Percentiles rank a stretch among this genome's conserved stretches.
Evolutionary conservation across 2,329 filamentous ascomycete genomes (phyloP).

Genomic region (Colletotrichum lentis): DNA sequence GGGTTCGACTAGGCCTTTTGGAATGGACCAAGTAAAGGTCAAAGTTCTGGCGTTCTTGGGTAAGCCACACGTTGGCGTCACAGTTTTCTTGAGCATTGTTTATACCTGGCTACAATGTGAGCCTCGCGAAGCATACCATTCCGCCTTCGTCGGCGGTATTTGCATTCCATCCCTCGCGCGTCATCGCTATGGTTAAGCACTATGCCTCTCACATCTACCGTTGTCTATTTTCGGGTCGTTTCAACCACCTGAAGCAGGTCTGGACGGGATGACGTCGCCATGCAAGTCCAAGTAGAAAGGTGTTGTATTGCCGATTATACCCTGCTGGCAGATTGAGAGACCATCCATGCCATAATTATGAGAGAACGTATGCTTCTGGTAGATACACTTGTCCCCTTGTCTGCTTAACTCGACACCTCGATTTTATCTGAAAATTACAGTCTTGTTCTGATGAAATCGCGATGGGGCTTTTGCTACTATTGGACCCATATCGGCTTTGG

Average conservation of each 20-base stretch:
- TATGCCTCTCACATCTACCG: background rate
- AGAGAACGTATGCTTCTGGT: no score
- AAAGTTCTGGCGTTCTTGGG: constrained; percentile 25
- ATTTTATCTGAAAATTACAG: no score
- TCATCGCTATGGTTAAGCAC: background rate
- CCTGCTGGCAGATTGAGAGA: no score
- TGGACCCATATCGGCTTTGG: no score
- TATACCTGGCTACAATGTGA: constrained; percentile 20
- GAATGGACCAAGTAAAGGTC: background rate
- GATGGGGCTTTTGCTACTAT: no score
- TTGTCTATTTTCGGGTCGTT: background rate
- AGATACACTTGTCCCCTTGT: no score
- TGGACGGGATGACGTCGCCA: background rate
- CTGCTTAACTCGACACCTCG: no score
- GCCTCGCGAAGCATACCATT: background rate
- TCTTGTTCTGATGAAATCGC: no score
- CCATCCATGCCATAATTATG: no score
- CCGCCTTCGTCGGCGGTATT: background rate
- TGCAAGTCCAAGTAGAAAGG: background rate
- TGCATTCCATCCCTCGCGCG: background rate
- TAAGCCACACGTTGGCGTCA: background rate
- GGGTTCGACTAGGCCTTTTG: background rate
- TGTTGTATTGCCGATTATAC: background rate
- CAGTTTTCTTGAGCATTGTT: constrained; percentile 17
- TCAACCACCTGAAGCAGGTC: background rate